Base-by-base conservation (phyloP, 208 protist species). In the Trichomonas tenax region DNA sequence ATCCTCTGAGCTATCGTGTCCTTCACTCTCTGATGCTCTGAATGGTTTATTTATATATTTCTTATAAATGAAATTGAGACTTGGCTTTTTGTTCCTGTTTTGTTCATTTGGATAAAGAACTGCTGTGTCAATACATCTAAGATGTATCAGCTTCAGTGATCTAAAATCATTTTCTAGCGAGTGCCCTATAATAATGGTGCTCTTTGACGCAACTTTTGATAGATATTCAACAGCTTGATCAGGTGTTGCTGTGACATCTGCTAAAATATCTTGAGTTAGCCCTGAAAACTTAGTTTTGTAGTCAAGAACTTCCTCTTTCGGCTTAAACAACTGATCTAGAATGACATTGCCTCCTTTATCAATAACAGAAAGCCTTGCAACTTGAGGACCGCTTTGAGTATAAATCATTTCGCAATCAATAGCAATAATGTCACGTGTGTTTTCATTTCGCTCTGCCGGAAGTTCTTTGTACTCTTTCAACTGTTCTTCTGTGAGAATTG, bases 341-440 rank as follows among this genome's bases (percentile, higher is more conserved):
- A 84, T n/a, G 0, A 84, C 34, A 17, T 84, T 84, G 10, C 81
- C 81, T 41, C n/a, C 6, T 34, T 84, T 40, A 84, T 84, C 81
- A 23, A 40, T 15, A 84, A 84, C 81, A 6, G 81, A 84, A 23
- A 84, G 81, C 41, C 81, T 14, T 41, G 34, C 26, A 41, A 34
- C 26, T 84, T 84, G 21, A 0, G 8, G 21, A 41, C 81, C 81
- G 10, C 11, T 34, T 17, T 84, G 36, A 9, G 81, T 84, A 41
- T 84, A 34, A 84, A 84, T 40, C 81, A 84, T 84, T 84, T 84
- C 81, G n/a, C 81, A 84, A 84, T 84, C 81, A 23, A 84, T 84
- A 40, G 81, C 11, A 84, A 84, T 41, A n/a, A 84, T 84, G 34
- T 34, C 34, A 23, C 26, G 0, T 41, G 81, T 40, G n/a, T 84